A percentile compares a stretch with the other conserved stretches of the same genome.
Evolutionary conservation across 2,329 filamentous ascomycete genomes (phyloP).

Genomic region (Acephala macrosclerotiorum): DNA sequence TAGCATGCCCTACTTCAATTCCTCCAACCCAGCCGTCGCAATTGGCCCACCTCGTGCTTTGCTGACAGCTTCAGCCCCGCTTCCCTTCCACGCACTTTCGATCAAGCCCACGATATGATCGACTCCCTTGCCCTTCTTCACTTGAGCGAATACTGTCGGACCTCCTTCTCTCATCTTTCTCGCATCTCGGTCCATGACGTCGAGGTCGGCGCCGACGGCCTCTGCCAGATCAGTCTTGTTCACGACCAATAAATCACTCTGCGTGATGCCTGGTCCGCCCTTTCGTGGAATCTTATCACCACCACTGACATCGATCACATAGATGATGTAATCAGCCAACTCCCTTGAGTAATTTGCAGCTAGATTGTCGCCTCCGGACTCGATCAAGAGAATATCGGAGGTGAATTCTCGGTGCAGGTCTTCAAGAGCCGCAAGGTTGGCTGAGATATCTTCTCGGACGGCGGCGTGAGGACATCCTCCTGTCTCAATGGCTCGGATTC

Average conservation of each 20-base stretch:
- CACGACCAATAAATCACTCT: slow-evolving; percentile 90
- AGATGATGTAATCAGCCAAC: slow-evolving; percentile 96
- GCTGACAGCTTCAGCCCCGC: slow-evolving; percentile 74
- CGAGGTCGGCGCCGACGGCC: slow-evolving; percentile 87
- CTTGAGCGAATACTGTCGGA: slow-evolving; percentile 93
- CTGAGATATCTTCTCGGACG: slow-evolving; percentile 94
- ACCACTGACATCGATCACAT: slow-evolving; percentile 96
- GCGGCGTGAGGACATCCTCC: slow-evolving; percentile 97
- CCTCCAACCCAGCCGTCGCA: slow-evolving; percentile 63
- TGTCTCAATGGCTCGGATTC: slow-evolving; percentile 96
- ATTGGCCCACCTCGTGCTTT: slow-evolving; percentile 62
- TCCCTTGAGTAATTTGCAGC: slow-evolving; percentile 97
- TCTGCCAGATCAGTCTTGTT: slow-evolving; percentile 98
- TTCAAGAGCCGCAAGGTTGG: slow-evolving; percentile 92
- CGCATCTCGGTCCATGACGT: slow-evolving; percentile 93
- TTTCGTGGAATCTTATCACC: slow-evolving; percentile 97
- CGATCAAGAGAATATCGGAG: slow-evolving; percentile 89
- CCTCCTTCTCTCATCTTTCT: slow-evolving; percentile 95
- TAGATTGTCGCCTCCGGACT: slow-evolving; percentile 94
- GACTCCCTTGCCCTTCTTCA: slow-evolving; percentile 90
- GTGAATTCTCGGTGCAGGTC: slow-evolving; percentile 82
- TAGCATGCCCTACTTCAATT: slow-evolving; percentile 43
- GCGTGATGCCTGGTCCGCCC: slow-evolving; percentile 95
- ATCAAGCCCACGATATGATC: slow-evolving; percentile 89
- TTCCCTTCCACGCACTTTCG: slow-evolving; percentile 89